Conservation (phyloP, 2,329 filamentous ascomycete genomes). For the Apiospora arundinis region DNA sequence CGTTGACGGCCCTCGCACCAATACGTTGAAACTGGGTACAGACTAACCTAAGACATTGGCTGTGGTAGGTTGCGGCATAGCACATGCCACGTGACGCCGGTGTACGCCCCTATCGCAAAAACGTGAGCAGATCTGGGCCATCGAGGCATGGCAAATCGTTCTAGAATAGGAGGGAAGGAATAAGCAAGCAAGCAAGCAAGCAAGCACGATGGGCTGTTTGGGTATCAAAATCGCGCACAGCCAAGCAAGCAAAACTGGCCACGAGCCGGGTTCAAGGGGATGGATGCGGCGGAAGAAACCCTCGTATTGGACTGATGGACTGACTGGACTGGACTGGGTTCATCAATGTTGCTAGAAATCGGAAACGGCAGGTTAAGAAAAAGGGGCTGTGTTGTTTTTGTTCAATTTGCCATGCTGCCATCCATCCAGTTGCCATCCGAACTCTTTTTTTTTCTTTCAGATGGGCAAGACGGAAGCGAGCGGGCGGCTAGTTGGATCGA, state of each 20-base stretch:
- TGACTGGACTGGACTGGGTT: neutral
- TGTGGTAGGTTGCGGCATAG: neutral
- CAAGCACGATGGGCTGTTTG: constrained; percentile 5
- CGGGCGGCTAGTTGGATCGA: neutral
- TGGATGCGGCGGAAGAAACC: neutral
- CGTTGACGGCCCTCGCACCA: no score
- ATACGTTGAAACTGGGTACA: no score
- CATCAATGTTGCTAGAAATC: neutral
- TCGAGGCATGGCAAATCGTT: neutral
- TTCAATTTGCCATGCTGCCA: neutral
- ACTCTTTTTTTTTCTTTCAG: neutral
- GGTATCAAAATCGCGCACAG: neutral
- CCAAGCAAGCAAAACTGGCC: neutral
- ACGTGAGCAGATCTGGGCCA: neutral
- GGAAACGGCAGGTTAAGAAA: neutral
- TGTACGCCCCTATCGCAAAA: neutral
- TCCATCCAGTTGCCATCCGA: constrained; percentile 5
- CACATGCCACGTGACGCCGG: neutral
- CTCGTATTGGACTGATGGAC: constrained; percentile 8
- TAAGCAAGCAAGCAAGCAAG: neutral
- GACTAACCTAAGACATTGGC: neutral
- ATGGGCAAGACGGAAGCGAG: constrained; percentile 2
- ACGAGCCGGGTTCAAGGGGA: neutral
- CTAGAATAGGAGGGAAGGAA: constrained; percentile 1
- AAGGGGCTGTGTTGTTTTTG: neutral